Evolutionary conservation across 352 stramenopile species (phyloP), one percentile per base, ranked within the genome.

Genomic region (Globisporangium ultimum): DNA sequence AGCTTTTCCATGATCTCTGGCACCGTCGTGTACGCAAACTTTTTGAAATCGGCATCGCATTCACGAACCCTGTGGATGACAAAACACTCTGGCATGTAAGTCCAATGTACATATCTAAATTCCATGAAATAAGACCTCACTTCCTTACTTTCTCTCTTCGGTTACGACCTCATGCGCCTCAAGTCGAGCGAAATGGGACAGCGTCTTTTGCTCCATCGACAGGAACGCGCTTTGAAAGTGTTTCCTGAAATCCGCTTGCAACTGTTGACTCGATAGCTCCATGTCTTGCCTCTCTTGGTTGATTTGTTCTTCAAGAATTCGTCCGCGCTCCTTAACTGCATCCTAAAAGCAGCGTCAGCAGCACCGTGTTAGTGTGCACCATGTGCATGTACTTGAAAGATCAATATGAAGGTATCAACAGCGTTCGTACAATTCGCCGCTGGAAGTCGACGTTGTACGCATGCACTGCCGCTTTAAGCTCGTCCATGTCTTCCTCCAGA

Each of bases 1-100:
- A 96, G 70, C 22, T 79, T 78, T 59, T 97, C 89, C 65, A 97
- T 93, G 65, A 92, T 89, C 41, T 79, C 70, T 7, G 91, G 89
- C n/a, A 97, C 84, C 0, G 84, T 95, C 46, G 82, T 81, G 63
- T 92, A 79, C 53, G 90, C 78, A 49, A 97, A 97, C 15, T 64
- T 62, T 6, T 69, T 55, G 41, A 90, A 89, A 24, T 84, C 69
- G 3, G 66, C 57, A 5, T 88, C 75, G 47, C 73, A 82, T 20
- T 75, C 75, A 28, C 71, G 76, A 24, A 85, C 69, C 18, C 80
- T 88, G 42, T 9, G 3, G 17, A 51, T 28, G 9, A 48, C 46
- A 57, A 17, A 24, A 46, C 7, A 66, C n/a, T n/a, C n/a, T n/a
- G n/a, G n/a, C n/a, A n/a, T n/a, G 40, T 53, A 3, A 48, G 11